Percentiles rank a stretch among this genome's conserved stretches.
These are phyloP conservation scores for Hymenoscyphus occultus DNA, from an alignment of 2,329 filamentous ascomycete species.

Conservation along the genomic window DNA sequence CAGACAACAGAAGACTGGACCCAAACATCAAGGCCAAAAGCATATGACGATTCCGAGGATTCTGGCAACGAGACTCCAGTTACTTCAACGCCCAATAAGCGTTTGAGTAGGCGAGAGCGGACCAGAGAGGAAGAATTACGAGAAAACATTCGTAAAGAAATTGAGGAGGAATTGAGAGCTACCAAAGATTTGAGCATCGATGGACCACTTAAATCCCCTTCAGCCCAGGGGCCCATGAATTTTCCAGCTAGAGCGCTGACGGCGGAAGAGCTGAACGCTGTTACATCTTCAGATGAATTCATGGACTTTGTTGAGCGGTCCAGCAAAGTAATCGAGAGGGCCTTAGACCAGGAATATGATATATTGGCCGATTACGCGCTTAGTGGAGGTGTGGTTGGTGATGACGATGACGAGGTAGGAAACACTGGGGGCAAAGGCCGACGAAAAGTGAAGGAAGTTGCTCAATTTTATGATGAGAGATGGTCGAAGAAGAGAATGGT, in stretches of 20 bases:
- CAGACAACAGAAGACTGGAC: constrained; percentile 81
- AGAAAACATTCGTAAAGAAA: constrained; percentile 78
- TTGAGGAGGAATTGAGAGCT: constrained; percentile 86
- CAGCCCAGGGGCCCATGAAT: constrained; percentile 48
- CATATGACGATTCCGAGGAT: constrained; percentile 60
- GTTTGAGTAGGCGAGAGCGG: constrained; percentile 72
- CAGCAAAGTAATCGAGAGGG: constrained; percentile 94
- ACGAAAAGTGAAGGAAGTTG: constrained; percentile 77
- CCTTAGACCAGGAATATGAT: constrained; percentile 93
- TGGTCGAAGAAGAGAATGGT: constrained; percentile 99
- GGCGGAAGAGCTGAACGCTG: constrained; percentile 81
- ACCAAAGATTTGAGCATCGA: constrained; percentile 59
- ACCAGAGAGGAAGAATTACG: constrained; percentile 87
- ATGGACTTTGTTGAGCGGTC: constrained; percentile 92
- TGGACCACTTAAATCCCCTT: constrained; percentile 45
- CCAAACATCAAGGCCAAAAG: constrained; percentile 50
- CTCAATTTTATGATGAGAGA: constrained; percentile 90
- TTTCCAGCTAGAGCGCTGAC: constrained; percentile 80
- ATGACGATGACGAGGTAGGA: constrained; percentile 76
- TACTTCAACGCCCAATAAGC: constrained; percentile 63
- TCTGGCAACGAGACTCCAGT: constrained; percentile 56
- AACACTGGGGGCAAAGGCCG: constrained; percentile 69
- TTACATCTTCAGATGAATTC: constrained; percentile 90
- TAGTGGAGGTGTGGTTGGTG: constrained; percentile 68
- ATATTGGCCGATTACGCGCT: constrained; percentile 92